Percentiles rank a stretch among this genome's conserved stretches.
phyloP scores from a whole-genome alignment of 768 basidiomycete genomes.

The Termitomyces eurrhizus region DNA sequence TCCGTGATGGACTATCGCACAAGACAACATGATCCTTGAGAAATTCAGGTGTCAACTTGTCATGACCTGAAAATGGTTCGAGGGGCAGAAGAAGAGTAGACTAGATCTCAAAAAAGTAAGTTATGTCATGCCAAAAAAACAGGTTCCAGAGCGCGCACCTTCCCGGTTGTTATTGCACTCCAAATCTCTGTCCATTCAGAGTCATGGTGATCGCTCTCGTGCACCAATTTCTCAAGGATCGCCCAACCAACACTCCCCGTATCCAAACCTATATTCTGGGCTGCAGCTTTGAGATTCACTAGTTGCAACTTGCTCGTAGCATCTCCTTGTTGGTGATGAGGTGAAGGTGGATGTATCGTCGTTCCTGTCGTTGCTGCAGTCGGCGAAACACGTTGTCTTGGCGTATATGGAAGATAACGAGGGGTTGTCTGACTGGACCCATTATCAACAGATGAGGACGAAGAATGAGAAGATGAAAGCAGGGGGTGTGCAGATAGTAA shows the following conservation, averaged over 20 bases:
- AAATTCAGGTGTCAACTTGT: slow-evolving; percentile 66
- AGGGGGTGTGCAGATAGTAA: slow-evolving; percentile 61
- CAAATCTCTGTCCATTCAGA: slow-evolving; percentile 73
- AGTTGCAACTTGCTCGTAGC: slow-evolving; percentile 68
- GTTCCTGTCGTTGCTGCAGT: slow-evolving; percentile 47
- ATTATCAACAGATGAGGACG: slow-evolving; percentile 27
- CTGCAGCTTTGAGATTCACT: slow-evolving; percentile 70
- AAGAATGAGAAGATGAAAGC: slow-evolving; percentile 38
- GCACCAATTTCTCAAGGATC: slow-evolving; percentile 68
- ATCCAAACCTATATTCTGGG: slow-evolving; percentile 65
- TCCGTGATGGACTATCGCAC: slow-evolving; percentile 47
- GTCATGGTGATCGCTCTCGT: slow-evolving; percentile 41
- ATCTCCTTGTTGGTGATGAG: slow-evolving; percentile 47
- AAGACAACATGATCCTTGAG: slow-evolving; percentile 81
- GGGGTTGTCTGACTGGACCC: slow-evolving; percentile 19
- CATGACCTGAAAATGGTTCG: slow-evolving; percentile 48
- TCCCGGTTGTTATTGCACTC: slow-evolving; percentile 57
- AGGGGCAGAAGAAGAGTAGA: slow-evolving; percentile 78
- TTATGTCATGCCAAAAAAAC: neutral
- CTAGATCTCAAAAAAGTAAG: slow-evolving; percentile 33
- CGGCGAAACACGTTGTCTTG: slow-evolving; percentile 53
- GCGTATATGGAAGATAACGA: slow-evolving; percentile 76
- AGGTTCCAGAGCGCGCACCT: slow-evolving; percentile 42
- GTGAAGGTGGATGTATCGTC: slow-evolving; percentile 42
- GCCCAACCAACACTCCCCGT: slow-evolving; percentile 67